Evolutionary conservation across 768 basidiomycete species (phyloP), one percentile per base, ranked within the genome.

Genomic region (Pleurotus ostreatus): DNA sequence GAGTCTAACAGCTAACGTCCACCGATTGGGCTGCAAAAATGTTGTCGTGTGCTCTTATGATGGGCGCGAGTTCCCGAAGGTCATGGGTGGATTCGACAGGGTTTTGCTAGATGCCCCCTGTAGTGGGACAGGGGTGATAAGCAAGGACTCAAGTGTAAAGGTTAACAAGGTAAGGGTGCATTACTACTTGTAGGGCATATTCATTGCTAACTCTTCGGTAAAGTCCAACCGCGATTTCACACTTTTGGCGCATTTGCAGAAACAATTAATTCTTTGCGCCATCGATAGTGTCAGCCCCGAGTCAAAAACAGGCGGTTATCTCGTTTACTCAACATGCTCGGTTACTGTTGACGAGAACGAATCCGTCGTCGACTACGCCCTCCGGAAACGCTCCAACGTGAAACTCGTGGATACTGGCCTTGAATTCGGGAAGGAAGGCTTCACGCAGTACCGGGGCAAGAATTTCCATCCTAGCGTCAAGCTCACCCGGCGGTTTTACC

Each of bases 341-440:
- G 94, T 99, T 55, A 97, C 90, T 4, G 91, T 98, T 7, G 97
- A 98, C 63, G 97, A 99, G 77, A 95, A 99, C 75, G 97, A 99
- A 71, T 85, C 93, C 1, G 96, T 98, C 12, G 94, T 99, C 20
- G 93, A 97, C 68, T 99, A 99, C 68, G 97, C 97, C 15, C 81
- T 99, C 51, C 85, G 89, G 59, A 98, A 99, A 70, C 84, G 97
- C 43, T 90, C 96, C 12, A 88, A 98, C 67, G 89, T 88, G 59
- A 91, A 86, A 70, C 85, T 99, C 45, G 93, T 98, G 44, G 89
- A 92, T 48, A 91, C 95, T 0, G 94, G 94, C 0, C 80, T 99
- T 41, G 87, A 87, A 66, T 99, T 99, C 67, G 97, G 97, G 49
- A 82, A 88, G 25, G 89, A 92, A 67, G 97, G 97, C 5, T 98